These are phyloP conservation scores for Wallacemonas sp. DNA, from an alignment of 208 protist genomes.

Conservation along the genomic window DNA sequence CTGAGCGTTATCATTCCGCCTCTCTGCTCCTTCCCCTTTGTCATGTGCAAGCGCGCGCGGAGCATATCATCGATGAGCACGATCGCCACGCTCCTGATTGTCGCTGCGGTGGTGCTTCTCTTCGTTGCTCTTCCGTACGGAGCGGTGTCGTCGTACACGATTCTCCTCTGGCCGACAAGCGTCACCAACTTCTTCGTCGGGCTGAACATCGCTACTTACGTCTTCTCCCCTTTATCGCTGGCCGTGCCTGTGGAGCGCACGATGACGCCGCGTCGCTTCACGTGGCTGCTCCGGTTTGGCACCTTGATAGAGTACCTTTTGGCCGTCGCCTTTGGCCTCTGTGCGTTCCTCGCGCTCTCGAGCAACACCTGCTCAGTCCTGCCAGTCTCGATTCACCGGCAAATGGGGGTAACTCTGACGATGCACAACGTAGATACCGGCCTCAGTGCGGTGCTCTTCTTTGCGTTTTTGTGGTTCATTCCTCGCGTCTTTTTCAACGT, in stretches of 20 bases:
- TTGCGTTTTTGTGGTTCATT: conserved; percentile 45
- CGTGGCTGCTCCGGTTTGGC: conserved; percentile 21
- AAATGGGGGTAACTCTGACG: not conserved
- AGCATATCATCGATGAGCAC: conserved; percentile 29
- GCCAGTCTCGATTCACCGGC: conserved; percentile 26
- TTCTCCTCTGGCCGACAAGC: conserved; percentile 19
- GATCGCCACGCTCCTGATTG: conserved; percentile 33
- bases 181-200: conserved; percentile 37
- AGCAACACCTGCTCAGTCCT: conserved; percentile 41
- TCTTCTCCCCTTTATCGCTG: conserved; percentile 20
- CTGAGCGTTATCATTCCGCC: conserved; percentile 46
- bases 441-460: conserved; percentile 40
- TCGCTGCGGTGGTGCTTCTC: conserved; percentile 29
- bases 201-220: conserved; percentile 32
- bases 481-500: conserved; percentile 35
- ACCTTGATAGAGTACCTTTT: conserved; percentile 18
- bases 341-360: conserved; percentile 31
- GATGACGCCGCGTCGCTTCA: conserved; percentile 34
- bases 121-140: conserved; percentile 32
- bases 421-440: conserved; percentile 30
- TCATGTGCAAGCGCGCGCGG: conserved; percentile 50
- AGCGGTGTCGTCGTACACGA: not conserved
- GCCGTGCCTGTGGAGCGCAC: conserved; percentile 44
- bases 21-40: conserved; percentile 31
- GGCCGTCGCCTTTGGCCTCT: conserved; percentile 42